Base-by-base conservation (phyloP, 805 yeast species). In the Candida taoyuanica region DNA sequence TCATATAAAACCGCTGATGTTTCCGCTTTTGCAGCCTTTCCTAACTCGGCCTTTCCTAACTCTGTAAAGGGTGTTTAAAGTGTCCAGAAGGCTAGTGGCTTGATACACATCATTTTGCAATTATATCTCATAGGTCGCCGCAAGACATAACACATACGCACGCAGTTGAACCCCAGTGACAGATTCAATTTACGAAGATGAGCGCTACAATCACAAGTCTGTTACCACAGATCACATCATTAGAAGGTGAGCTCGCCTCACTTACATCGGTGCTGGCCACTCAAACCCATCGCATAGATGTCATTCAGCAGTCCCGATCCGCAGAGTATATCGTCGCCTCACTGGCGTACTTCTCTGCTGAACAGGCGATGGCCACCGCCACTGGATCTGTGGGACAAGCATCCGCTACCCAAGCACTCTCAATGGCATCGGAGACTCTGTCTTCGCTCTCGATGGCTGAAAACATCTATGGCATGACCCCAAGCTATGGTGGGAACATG, bases 401-500 rank as follows among this genome's bases (percentile, higher is more conserved):
- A 0, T 43, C 44, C 5, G 19, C 47, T 3, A 28, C 40, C 6
- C 20, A 34, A 29, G 42, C 34, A 5, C 29, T 24, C 3, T 12
- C 34, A 5, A 24, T 47, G 2, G 56, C 55, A 1, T 39, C 49
- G 12, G 31, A 25, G 8, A 46, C 37, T 1, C 18, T 52, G n/a
- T 41, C 49, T 3, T 34, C 48, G 1, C 27, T 45, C 8, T 36
- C 37, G 7, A 3, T 34, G 11, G 44, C 24, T 14, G 49, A 46
- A 11, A 50, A 49, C 32, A 28, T 49, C 16, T 71, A 64, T 39
- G 78, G 73, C 20, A 62, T 62, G 53, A 50, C 53, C 18, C 88
- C 91, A 4, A 66, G 69, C 34, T 48, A 67, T 3, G 74, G 73
- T 4, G 86, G 81, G 14, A 86, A 85, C 53, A 41, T 68, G n/a